Evolutionary conservation across 208 protist species (phyloP).

Genomic region (Acanthamoeba polyphaga): DNA sequence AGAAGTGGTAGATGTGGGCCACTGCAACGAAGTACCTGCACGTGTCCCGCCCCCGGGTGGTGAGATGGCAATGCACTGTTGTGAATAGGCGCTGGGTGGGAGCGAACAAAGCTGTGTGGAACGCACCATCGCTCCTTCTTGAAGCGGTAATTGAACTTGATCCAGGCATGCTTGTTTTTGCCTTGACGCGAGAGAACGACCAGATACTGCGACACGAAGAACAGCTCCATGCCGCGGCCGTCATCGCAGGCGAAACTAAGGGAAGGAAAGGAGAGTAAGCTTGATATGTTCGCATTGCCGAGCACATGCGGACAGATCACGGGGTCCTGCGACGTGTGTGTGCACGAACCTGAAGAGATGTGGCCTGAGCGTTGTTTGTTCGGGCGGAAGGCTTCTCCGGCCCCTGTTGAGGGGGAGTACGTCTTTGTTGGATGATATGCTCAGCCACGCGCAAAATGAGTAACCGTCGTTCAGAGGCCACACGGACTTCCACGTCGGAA

Average conservation of each 20-base stretch:
- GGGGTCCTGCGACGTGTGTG: not conserved
- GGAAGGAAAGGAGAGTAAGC: not conserved
- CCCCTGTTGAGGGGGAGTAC: not conserved
- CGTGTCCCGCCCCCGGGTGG: not conserved
- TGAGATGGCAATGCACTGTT: not conserved
- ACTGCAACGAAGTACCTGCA: constrained; percentile 69
- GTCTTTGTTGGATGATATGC: constrained; percentile 56
- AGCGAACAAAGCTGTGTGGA: not conserved
- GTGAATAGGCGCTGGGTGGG: not conserved
- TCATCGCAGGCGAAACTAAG: constrained; percentile 61
- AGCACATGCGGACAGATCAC: not conserved
- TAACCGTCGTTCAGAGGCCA: constrained; percentile 67
- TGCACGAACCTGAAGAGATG: constrained; percentile 38
- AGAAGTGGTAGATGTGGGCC: constrained; percentile 67
- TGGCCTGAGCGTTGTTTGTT: not conserved
- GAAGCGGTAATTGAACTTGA: constrained; percentile 70
- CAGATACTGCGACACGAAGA: constrained; percentile 65
- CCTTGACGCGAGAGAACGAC: constrained; percentile 48
- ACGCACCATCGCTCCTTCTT: constrained; percentile 37
- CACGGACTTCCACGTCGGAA: constrained; percentile 5
- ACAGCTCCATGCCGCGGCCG: constrained; percentile 52
- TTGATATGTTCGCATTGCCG: too few relatives aligned
- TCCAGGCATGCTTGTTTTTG: constrained; percentile 60
- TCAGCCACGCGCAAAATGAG: constrained; percentile 65
- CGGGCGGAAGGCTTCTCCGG: not conserved